Evolutionary conservation across 805 yeast species (phyloP).

Genomic region (Monosporozyma aerobia): DNA sequence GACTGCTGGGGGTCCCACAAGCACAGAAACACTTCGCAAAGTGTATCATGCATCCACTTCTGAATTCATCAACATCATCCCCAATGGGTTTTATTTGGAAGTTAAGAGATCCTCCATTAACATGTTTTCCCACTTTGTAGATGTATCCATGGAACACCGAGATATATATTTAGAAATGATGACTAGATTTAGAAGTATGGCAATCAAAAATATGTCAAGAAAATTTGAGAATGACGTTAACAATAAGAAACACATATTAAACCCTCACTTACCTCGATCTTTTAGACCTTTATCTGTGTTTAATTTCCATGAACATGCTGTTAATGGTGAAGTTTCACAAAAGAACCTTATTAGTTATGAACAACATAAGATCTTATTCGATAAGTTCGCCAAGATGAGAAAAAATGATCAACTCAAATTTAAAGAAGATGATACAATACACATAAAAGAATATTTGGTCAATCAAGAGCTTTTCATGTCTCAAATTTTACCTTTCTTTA

Average conservation of each 20-base stretch:
- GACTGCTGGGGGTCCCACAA: background rate
- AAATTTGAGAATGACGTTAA: slow-evolving; percentile 8
- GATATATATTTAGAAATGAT: slow-evolving; percentile 21
- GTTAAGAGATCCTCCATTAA: slow-evolving; percentile 25
- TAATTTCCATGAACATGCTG: slow-evolving; percentile 12
- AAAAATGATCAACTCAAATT: slow-evolving; percentile 12
- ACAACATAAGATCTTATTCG: slow-evolving; percentile 21
- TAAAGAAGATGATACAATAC: slow-evolving; percentile 3
- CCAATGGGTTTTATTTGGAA: slow-evolving; percentile 17
- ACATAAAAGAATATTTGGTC: slow-evolving; percentile 11
- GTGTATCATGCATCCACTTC: background rate
- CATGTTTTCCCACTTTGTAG: slow-evolving; percentile 17
- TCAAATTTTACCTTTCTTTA: slow-evolving; percentile 18
- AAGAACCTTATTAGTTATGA: slow-evolving; percentile 4
- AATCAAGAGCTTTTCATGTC: slow-evolving; percentile 11
- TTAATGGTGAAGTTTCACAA: slow-evolving; percentile 1
- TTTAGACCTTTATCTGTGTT: slow-evolving; percentile 18
- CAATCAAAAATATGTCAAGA: slow-evolving; percentile 15
- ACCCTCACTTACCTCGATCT: slow-evolving; percentile 18
- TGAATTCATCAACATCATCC: slow-evolving; percentile 16
- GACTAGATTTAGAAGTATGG: slow-evolving; percentile 16
- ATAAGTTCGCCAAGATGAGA: slow-evolving; percentile 22
- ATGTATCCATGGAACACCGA: slow-evolving; percentile 20
- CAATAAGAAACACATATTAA: background rate
- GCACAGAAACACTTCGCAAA: background rate